Evolutionary conservation across 225 moss, liverwort and hornwort species (phyloP), one percentile per base, ranked within the genome.

Genomic region (Marchantia paleacea): DNA sequence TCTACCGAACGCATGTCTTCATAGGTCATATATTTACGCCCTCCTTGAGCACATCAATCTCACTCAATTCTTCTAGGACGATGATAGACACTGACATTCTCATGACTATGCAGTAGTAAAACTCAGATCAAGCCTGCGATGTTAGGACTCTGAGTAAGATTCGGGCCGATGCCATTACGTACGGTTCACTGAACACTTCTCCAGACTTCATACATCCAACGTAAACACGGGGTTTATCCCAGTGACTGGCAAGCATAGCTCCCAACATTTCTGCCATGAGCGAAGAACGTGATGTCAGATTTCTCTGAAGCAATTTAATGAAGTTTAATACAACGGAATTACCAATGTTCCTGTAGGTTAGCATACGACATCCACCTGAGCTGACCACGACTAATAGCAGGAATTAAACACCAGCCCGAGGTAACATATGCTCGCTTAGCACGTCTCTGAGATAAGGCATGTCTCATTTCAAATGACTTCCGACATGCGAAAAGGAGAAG

Each of bases 181-280:
- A 93, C 92, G 83, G 83, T 69, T 91, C 91, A 85, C 81, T 89
- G 69, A 90, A 80, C 67, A 93, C 91, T 80, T 89, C 88, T 76
- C 91, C 92, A 54, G 91, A 87, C 82, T 91, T 91, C 89, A 93
- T 90, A 82, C 92, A 93, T 78, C 92, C 91, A 57, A 93, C 64
- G 83, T 93, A 93, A 48, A 87, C 90, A 78, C 90, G 91, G 66
- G 91, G 87, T 77, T 90, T 93, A 75, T 89, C 88, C 83, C 83
- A 87, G 67, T 88, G 87, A 63, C 83, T 87, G 60, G 87, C 88
- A 52, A 91, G 86, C 78, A 90, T 80, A 19, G 83, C 77, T 79
- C 90, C 88, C 72, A 93, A 75, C 80, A 85, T 83, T 79, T 91
- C 92, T 93, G 91, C 81, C 52, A 55, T 66, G 28, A 39, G 29